Base-by-base conservation (phyloP, 192 early-diverging fungal genomes). In the Backusella macrospora region DNA sequence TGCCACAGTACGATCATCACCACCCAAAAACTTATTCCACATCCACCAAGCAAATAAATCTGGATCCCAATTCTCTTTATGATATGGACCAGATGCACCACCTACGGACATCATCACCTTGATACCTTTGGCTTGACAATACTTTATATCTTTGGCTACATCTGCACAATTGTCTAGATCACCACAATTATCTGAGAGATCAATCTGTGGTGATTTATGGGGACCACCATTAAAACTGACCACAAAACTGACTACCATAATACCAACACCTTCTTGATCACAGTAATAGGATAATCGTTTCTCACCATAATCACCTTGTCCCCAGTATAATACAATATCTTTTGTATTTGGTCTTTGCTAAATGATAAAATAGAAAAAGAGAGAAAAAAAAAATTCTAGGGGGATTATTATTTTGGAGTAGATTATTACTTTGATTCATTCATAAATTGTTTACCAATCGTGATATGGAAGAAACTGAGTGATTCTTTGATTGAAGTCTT, bases 31-130 rank as follows among this genome's bases (percentile, higher is more conserved):
- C 65, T 78, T 84, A 74, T 88, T 72, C 76, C 76, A 77, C 48
- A 77, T 49, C 65, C 70, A 67, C 70, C 70, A 71, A 12, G 76
- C 76, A 48, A 77, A 71, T 6, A 65, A 13, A 59, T 77, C 76
- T n/a, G 70, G 70, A 26, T 72, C 66, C 74, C 73, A 80, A n/a
- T 47, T 52, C 26, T 80, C 70, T n/a, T 68, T 43, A 44, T 52
- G 74, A 52, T 80, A 80, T 14, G 69, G 46, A 5, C 90, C 90
- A 10, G 79, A 79, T 7, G 87, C 85, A 0, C 90, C 88, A 34
- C 90, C 91, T 73, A 93, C 79, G 45, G 89, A 90, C 2, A 91
- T 73, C 8, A 89, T 42, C 0, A 93, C 81, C 8, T 81, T 81
- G 47, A 89, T 88, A 10, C 89, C 90, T 14, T 82, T 76, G 29